Percentiles rank a stretch among this genome's conserved stretches.
phyloP scores from a whole-genome alignment of 139 green algal genomes.

The Monoraphidium neglectum region DNA sequence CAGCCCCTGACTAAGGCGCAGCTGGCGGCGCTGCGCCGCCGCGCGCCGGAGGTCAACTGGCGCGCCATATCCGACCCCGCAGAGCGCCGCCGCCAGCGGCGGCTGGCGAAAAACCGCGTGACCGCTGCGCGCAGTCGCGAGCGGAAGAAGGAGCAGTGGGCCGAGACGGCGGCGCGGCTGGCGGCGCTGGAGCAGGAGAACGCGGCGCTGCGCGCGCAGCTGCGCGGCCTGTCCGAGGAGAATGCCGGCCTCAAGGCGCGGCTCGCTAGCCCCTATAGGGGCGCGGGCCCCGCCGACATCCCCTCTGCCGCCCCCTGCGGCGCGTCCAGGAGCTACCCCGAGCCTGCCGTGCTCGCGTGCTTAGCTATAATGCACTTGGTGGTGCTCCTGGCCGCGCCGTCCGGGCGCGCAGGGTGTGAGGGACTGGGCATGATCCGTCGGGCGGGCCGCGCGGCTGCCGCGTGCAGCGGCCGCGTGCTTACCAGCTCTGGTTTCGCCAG shows the following conservation, averaged over 20 bases:
- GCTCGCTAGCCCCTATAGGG: slow-evolving; percentile 44
- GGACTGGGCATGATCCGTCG: too few species aligned
- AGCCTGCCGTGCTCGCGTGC: slow-evolving; percentile 39
- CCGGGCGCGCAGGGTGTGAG: too few species aligned
- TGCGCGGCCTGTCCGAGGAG: slow-evolving; percentile 39
- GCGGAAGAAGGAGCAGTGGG: slow-evolving; percentile 61
- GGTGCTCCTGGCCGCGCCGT: too few species aligned
- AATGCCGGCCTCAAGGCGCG: slow-evolving; percentile 49
- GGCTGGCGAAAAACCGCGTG: slow-evolving; percentile 68
- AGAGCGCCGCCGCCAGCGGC: slow-evolving; percentile 57
- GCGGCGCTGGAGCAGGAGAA: slow-evolving; percentile 50
- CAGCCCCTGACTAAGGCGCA: background rate
- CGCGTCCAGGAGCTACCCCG: slow-evolving; percentile 18
- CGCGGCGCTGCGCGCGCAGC: slow-evolving; percentile 36
- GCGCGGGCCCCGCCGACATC: slow-evolving; percentile 1
- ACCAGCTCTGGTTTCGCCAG: too few species aligned
- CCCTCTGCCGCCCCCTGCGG: too few species aligned
- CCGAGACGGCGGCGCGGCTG: slow-evolving; percentile 46
- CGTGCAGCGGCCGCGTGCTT: too few species aligned
- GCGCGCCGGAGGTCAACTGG: slow-evolving; percentile 54
- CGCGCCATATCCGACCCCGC: slow-evolving; percentile 55
- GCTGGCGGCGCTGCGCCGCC: background rate
- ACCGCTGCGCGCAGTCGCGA: slow-evolving; percentile 60
- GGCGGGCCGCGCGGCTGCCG: too few species aligned
- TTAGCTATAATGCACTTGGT: slow-evolving; percentile 43